Base-by-base conservation (phyloP, 257 asterid genomes). In the Nicotiana noctiflora region DNA sequence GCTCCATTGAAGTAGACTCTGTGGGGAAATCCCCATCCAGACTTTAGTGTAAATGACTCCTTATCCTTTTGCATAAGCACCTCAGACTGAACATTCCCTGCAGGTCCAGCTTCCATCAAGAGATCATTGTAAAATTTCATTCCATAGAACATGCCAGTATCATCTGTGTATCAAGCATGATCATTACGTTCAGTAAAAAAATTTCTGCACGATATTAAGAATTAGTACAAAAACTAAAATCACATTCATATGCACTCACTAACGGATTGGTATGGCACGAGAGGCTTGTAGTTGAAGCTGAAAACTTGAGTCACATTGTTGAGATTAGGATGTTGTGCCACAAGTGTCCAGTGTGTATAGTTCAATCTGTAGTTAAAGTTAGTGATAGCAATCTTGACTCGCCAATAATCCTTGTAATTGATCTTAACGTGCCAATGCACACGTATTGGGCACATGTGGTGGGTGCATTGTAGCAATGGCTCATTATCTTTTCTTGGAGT, bases 401-500 rank as follows among this genome's bases (percentile, higher is more conserved):
- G 89, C 97, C 97, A 91, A 51, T 89, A 90, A 4, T 92, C 93
- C 76, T 67, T 88, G 83, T 91, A 92, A 79, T 91, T 92, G 81
- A 87, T 66, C 87, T 93, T 93, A 46, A 93, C 92, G 57, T 93
- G 97, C 97, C 97, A 93, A 72, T 91, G 97, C 3, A 93, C 89
- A 1, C 94, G 90, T 74, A 93, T 87, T 1, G 96, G 97, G 64
- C 97, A 93, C 96, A 93, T 93, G 66, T 93, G 96, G 57, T 83
- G 88, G 1, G 94, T 93, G 84, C 94, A 93, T 79, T 91, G 96
- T 5, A 93, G 84, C 11, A 89, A 83, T 18, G 94, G 93, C 0
- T 77, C 79, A 53, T 89, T 92, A 75, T 91, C 91, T 81, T 91
- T 92, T 81, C 88, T 84, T n/a, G 94, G 93, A 52, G 93, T 91